Evolutionary conservation across 768 basidiomycete genomes (phyloP).

Genomic region (Mycena alexandri): DNA sequence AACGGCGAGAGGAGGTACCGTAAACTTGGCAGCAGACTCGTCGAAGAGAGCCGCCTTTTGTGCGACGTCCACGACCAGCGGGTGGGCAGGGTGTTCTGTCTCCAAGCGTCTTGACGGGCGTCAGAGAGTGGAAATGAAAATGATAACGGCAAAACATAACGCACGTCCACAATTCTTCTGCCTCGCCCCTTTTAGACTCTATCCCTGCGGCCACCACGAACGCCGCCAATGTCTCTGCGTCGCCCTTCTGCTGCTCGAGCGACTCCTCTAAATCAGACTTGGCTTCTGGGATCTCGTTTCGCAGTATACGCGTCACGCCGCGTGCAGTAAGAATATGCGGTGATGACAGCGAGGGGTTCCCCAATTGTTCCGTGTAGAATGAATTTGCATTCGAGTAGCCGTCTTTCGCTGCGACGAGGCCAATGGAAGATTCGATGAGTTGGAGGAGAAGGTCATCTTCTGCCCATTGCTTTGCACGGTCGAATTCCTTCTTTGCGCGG

Average conservation of each 20-base stretch:
- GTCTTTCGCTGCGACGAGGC: slow-evolving; percentile 81
- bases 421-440: slow-evolving; percentile 87
- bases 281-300: slow-evolving; percentile 81
- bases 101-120: slow-evolving; percentile 45
- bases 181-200: slow-evolving; percentile 70
- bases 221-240: slow-evolving; percentile 78
- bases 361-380: slow-evolving; percentile 88
- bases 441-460: slow-evolving; percentile 93
- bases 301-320: slow-evolving; percentile 82
- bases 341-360: slow-evolving; percentile 82
- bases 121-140: slow-evolving; percentile 28
- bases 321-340: slow-evolving; percentile 83
- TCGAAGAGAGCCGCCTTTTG: slow-evolving; percentile 78
- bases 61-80: slow-evolving; percentile 73
- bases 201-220: slow-evolving; percentile 74
- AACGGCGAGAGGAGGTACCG: slow-evolving; percentile 66
- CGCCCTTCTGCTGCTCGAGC: slow-evolving; percentile 66
- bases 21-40: slow-evolving; percentile 66
- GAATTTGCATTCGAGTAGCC: slow-evolving; percentile 66
- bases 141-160: slow-evolving; percentile 43
- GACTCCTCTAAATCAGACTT: slow-evolving; percentile 87
- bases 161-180: slow-evolving; percentile 78
- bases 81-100: slow-evolving; percentile 73
- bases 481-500: slow-evolving; percentile 88
- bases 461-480: slow-evolving; percentile 85